Evolutionary conservation across 2,329 filamentous ascomycete genomes (phyloP), one percentile per base, ranked within the genome.

Genomic region (Ophiostoma ips): DNA sequence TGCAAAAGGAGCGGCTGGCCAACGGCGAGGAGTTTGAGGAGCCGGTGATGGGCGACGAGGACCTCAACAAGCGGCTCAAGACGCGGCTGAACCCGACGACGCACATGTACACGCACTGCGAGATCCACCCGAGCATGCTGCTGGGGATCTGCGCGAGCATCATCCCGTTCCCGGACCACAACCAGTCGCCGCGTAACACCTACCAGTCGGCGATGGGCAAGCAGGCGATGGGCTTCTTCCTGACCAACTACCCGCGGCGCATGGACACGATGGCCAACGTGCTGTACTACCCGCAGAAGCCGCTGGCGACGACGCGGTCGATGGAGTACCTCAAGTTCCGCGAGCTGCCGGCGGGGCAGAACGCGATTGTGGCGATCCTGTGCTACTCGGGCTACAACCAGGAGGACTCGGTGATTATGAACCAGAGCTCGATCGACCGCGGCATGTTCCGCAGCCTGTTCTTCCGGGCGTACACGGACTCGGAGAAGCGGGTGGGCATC

Each of bases 181-280:
- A 98, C 65, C 87, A 87, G 77, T 96, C 90, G 55, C 92, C 92
- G 57, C 84, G 92, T 84, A 98, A 98, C 64, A 96, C 90, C 4
- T 98, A 95, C 67, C 90, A 96, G 69, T 95, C 90, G 60, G 92
- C 92, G 63, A 98, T 98, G 92, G 92, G 94, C 72, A 98, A 98
- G 70, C 92, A 98, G 77, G 92, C 92, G 55, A 98, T 98, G 94
- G 92, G 94, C 63, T 89, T 96, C 60, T 95, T 95, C 71, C 75
- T 98, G 51, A 98, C 94, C 12, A 98, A 98, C 64, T 98, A 94
- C 66, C 83, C 87, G 37, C 81, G 90, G 55, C 88, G 92, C 56
- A 96, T 98, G 90, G 92, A 98, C 63, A 98, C 92, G 5, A 98
- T 98, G 92, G 85, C 90, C 59, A 98, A 98, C 60, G 94, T 98